Evolutionary conservation across 2,329 filamentous ascomycete genomes (phyloP), one percentile per base, ranked within the genome.

Genomic region (Orbilia brochopaga): DNA sequence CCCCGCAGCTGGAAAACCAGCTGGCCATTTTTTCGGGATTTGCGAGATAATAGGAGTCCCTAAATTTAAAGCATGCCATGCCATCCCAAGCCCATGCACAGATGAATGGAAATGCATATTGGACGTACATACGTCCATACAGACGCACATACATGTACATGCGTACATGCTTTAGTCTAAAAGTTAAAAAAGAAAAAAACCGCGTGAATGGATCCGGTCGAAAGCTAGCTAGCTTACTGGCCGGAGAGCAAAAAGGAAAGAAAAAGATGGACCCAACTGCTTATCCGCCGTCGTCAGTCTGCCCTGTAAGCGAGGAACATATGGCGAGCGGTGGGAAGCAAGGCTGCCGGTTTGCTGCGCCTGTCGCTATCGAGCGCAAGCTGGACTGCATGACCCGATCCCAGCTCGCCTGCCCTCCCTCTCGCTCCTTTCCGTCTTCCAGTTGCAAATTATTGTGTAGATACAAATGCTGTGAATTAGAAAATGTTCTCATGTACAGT

Each of bases 261-360:
- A 15, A 42, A 42, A 42, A 13, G 13, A 42, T 4, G 37, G 5
- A 42, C 11, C 13, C 13, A 5, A 42, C n/a, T 6, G 37, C 37
- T 17, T 42, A 42, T 42, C 37, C 37, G n/a, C 37, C 37, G 37
- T 15, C 37, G 37, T 15, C 27, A 8, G 27, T 32, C 27, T 32
- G 27, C 8, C 37, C 37, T 42, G 37, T 42, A 42, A 42, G 37
- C 37, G 37, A 42, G n/a, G 37, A 42, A 42, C 37, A 42, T 42
- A 42, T 42, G 37, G 37, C 37, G 37, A 8, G 27, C 27, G 27
- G 27, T 4, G 27, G 27, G 27, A 32, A 32, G 27, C 27, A 32
- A 32, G 27, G 27, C 27, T 32, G 27, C 8, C 27, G 3, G 27
- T 32, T 8, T 32, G 13, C 32, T 37, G 32, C 32, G 13, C 13